Percentiles rank a stretch among this genome's conserved stretches.
phyloP scores from a whole-genome alignment of 495 filamentous ascomycete genomes.

The Aspergillus panamensis region DNA sequence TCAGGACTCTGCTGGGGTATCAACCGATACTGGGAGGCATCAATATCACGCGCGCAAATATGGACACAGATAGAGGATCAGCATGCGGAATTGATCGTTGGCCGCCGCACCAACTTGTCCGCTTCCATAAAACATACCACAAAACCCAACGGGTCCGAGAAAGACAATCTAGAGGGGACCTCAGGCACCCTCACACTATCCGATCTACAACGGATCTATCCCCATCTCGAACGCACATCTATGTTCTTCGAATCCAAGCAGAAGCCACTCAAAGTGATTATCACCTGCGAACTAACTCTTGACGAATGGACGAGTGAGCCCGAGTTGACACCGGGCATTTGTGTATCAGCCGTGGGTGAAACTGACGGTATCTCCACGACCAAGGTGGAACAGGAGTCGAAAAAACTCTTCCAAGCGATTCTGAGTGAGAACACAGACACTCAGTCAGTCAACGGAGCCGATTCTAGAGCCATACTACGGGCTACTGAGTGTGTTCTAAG shows the following conservation, averaged over 20 bases:
- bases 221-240: slow-evolving; percentile 39
- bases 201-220: slow-evolving; percentile 31
- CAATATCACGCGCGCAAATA: slow-evolving; percentile 35
- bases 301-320: slow-evolving; percentile 45
- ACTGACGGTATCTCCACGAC: slow-evolving; percentile 16
- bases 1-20: slow-evolving; percentile 44
- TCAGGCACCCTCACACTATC: slow-evolving; percentile 20
- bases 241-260: slow-evolving; percentile 35
- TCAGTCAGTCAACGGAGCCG: slow-evolving; percentile 13
- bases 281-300: slow-evolving; percentile 34
- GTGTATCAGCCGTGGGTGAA: slow-evolving; percentile 25
- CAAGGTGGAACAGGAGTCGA: slow-evolving; percentile 38
- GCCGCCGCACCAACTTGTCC: neutral
- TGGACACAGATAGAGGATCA: slow-evolving; percentile 37
- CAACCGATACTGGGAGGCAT: slow-evolving; percentile 43
- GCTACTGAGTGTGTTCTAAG: slow-evolving; percentile 36
- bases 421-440: slow-evolving; percentile 26
- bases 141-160: neutral
- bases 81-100: slow-evolving; percentile 17
- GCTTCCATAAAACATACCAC: neutral
- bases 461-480: slow-evolving; percentile 31
- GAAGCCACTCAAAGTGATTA: slow-evolving; percentile 23
- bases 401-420: slow-evolving; percentile 40
- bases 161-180: neutral
- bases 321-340: slow-evolving; percentile 35